These are phyloP conservation scores for Cladosporium sp. DNA, from an alignment of 2,329 filamentous ascomycete species.

Conservation along the genomic window DNA sequence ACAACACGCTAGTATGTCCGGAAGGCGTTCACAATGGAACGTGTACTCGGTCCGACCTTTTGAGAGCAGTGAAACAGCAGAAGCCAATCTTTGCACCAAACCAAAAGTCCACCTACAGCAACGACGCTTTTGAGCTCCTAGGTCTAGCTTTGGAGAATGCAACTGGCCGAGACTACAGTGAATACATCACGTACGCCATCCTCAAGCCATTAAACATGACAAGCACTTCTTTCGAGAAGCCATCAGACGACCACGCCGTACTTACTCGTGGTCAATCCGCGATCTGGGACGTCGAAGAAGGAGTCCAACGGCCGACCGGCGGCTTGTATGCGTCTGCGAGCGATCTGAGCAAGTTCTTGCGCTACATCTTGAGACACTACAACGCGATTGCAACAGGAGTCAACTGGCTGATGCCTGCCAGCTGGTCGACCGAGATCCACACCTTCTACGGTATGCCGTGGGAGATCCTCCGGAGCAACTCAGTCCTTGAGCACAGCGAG, in stretches of 20 bases:
- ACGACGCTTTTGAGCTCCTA: constrained; percentile 39
- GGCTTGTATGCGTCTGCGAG: constrained; percentile 40
- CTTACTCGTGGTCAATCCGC: constrained; percentile 31
- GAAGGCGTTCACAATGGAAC: constrained; percentile 31
- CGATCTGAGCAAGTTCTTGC: constrained; percentile 42
- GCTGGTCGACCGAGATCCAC: constrained; percentile 32
- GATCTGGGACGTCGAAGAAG: constrained; percentile 41
- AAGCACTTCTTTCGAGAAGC: constrained; percentile 28
- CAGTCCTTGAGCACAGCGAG: constrained; percentile 33
- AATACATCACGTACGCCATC: constrained; percentile 38
- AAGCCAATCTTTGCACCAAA: constrained; percentile 40
- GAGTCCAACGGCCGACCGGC: constrained; percentile 41
- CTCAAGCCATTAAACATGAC: constrained; percentile 37
- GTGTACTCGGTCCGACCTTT: constrained; percentile 32
- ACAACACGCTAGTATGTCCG: constrained; percentile 33
- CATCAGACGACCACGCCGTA: constrained; percentile 35
- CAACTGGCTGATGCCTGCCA: constrained; percentile 43
- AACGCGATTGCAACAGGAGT: constrained; percentile 38
- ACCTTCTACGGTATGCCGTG: constrained; percentile 46
- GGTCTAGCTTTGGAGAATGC: constrained; percentile 39
- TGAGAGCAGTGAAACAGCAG: constrained; percentile 28
- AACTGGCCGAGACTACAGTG: constrained; percentile 32
- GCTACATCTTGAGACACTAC: constrained; percentile 39
- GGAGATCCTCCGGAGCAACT: constrained; percentile 43
- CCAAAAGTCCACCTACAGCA: constrained; percentile 41